phyloP scores from a whole-genome alignment of 805 yeast genomes.

The Sugiyamaella marilandica region DNA sequence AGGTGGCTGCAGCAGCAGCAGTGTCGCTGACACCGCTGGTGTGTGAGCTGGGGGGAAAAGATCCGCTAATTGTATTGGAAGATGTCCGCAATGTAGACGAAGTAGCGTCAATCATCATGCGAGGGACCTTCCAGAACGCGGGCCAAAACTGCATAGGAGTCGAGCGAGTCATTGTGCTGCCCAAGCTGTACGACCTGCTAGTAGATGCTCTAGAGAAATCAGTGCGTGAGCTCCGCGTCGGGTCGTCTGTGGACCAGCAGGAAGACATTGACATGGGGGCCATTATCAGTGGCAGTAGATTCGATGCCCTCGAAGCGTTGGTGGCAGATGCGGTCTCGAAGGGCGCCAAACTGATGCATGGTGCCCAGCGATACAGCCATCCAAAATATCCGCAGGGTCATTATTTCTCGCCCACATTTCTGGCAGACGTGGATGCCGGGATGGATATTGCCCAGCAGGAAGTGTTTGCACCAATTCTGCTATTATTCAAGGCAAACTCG shows the following conservation, averaged over 20 bases:
- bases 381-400: constrained; percentile 96
- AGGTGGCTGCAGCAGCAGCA: constrained; percentile 78
- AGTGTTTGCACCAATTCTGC: constrained; percentile 89
- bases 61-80: constrained; percentile 81
- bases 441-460: constrained; percentile 85
- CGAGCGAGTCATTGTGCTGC: constrained; percentile 84
- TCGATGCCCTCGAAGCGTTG: constrained; percentile 59
- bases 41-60: constrained; percentile 96
- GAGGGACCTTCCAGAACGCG: constrained; percentile 95
- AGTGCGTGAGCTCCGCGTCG: constrained; percentile 62
- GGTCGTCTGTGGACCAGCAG: constrained; percentile 87
- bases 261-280: constrained; percentile 97
- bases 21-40: constrained; percentile 89
- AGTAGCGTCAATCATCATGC: constrained; percentile 74
- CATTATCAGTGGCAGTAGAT: constrained; percentile 74
- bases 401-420: constrained; percentile 84
- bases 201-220: constrained; percentile 53
- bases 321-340: constrained; percentile 66
- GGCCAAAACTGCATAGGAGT: constrained; percentile 99
- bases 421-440: constrained; percentile 70
- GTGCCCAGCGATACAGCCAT: constrained; percentile 77
- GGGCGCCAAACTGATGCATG: constrained; percentile 78
- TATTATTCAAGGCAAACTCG: constrained; percentile 65
- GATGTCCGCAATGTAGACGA: constrained; percentile 47
- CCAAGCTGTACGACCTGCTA: constrained; percentile 58